Evolutionary conservation across 768 basidiomycete species (phyloP), one percentile per base, ranked within the genome.

Genomic region (Lentinula detonsa): DNA sequence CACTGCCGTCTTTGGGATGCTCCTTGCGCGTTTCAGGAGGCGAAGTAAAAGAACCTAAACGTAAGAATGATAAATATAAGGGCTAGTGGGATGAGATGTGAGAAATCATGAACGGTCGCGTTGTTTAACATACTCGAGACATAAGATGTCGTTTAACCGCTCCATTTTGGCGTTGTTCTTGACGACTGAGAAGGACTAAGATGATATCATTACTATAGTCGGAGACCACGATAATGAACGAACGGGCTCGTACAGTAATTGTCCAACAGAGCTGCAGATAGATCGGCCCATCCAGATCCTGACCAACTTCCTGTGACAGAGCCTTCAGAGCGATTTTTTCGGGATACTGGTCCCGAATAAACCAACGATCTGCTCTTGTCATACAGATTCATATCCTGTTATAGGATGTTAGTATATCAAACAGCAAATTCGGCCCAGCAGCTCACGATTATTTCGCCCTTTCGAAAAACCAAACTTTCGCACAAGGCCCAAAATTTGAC

Each of bases 401-500:
- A 53, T 23, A 21, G 40, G 49, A 63, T 57, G 63, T 59, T 13
- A 6, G 37, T 46, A 49, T 35, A 40, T 15, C 10, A 33, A 46
- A 5, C n/a, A 53, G 1, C 2, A 31, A 0, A 33, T 16, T 34
- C 37, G 6, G 11, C 13, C 31, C 7, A 15, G 1, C 23, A 3
- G 73, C 86, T 62, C 68, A 92, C 93, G 40, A 93, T 86, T 16
- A 95, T 85, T 71, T 95, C 93, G 28, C 90, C 93, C 63, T 81
- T 85, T 67, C 85, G 85, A 67, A 85, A 91, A 11, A 84, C 72
- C 53, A 96, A 69, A 65, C 82, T 87, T 74, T 95, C 91, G 64
- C 85, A 85, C 2, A 95, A 74, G 57, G 78, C 85, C 87, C 89
- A 91, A 62, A 93, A 87, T 68, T 93, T 93, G 65, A 95, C 93